Conservation (phyloP, 192 early-diverging fungal genomes). For the Dissophora ornata region DNA sequence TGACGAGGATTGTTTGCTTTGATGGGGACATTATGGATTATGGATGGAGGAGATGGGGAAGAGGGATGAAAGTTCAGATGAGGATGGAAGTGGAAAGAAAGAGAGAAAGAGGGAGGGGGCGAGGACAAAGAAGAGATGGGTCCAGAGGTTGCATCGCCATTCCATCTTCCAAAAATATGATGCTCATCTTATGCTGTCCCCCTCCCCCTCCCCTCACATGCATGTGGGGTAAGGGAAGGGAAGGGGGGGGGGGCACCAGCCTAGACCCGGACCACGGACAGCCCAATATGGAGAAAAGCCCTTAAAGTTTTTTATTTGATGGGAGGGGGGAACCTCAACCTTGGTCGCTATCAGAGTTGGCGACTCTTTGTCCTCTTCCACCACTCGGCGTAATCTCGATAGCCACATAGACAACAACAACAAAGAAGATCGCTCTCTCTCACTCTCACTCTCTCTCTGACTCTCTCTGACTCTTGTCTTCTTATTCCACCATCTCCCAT, state of each 20-base stretch:
- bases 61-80: not conserved
- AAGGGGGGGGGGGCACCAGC: too few relatives aligned
- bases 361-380: not conserved
- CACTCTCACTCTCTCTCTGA: too few relatives aligned
- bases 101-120: not conserved
- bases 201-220: too few relatives aligned
- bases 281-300: too few relatives aligned
- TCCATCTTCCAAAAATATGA: not conserved
- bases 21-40: slow-evolving; percentile 8
- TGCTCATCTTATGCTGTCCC: too few relatives aligned
- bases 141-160: not conserved
- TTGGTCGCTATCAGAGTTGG: not conserved
- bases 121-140: not conserved
- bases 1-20: slow-evolving; percentile 63
- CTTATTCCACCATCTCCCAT: too few relatives aligned
- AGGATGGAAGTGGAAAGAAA: not conserved
- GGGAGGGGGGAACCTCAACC: too few relatives aligned
- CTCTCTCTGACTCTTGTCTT: too few relatives aligned
- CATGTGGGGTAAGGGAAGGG: too few relatives aligned
- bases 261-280: too few relatives aligned
- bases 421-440: not conserved
- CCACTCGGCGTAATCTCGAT: not conserved
- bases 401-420: not conserved
- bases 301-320: too few relatives aligned
- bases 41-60: not conserved